Conservation (phyloP, 2,329 filamentous ascomycete species). For the Ceratocystiopsis sp. region DNA sequence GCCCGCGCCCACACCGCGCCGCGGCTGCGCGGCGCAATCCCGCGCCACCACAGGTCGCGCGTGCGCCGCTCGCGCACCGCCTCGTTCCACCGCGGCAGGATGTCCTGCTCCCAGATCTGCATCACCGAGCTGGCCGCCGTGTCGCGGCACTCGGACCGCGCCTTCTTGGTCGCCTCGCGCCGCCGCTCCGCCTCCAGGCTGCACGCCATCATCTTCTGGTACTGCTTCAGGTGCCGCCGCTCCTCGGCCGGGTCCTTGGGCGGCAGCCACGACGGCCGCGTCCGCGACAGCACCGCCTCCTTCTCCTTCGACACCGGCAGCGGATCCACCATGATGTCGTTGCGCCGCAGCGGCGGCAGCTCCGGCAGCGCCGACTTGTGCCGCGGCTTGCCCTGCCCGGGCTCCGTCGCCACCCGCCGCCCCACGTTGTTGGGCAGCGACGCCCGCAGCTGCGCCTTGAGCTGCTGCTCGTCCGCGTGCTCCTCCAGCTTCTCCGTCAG, state of each 20-base stretch:
- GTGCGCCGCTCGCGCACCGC: conserved; percentile 53
- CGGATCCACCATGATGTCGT: conserved; percentile 71
- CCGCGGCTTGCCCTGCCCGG: conserved; percentile 30
- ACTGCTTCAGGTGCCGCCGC: conserved; percentile 70
- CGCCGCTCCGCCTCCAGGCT: conserved; percentile 43
- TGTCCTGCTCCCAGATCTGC: conserved; percentile 57
- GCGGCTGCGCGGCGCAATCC: conserved; percentile 53
- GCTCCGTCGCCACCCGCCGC: conserved; percentile 13
- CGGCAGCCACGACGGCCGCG: conserved; percentile 68
- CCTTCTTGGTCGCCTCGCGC: conserved; percentile 34
- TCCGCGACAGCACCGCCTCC: conserved; percentile 65
- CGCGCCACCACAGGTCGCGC: conserved; percentile 68
- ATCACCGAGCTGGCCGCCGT: conserved; percentile 35
- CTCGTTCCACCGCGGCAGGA: conserved; percentile 58
- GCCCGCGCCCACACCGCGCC: conserved; percentile 53
- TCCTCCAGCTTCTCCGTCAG: conserved; percentile 69
- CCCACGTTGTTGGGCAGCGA: conserved; percentile 20
- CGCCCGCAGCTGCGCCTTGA: conserved; percentile 24
- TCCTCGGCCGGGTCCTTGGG: conserved; percentile 85
- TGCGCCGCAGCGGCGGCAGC: conserved; percentile 50
- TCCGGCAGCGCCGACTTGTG: conserved; percentile 52
- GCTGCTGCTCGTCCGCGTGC: conserved; percentile 47
- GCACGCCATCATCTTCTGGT: conserved; percentile 63
- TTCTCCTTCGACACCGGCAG: conserved; percentile 75
- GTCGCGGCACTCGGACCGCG: conserved; percentile 35